These are phyloP conservation scores for Marasmius sp. DNA, from an alignment of 1,284 basidiomycete genomes.

Conservation along the genomic window DNA sequence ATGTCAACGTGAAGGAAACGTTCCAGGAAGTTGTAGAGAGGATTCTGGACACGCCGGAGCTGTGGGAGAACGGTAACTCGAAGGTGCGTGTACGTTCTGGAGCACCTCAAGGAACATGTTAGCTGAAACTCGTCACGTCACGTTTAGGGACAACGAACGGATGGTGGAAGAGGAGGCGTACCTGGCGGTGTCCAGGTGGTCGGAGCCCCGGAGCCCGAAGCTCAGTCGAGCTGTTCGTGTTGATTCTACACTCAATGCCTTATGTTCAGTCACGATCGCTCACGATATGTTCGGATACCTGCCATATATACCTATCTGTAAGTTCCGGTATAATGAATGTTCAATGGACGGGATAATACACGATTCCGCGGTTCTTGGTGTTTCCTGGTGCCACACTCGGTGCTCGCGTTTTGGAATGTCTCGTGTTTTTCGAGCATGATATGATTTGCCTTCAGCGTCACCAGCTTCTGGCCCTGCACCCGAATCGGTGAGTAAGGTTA, in stretches of 20 bases:
- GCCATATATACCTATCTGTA: not conserved
- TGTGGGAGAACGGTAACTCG: slow-evolving; percentile 47
- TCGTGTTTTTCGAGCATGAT: too few species aligned
- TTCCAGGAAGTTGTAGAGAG: slow-evolving; percentile 81
- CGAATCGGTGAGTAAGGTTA: too few species aligned
- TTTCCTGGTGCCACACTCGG: not conserved
- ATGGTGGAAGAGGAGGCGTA: slow-evolving; percentile 40
- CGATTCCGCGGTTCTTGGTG: not conserved
- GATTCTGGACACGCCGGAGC: slow-evolving; percentile 67
- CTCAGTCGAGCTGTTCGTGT: slow-evolving; percentile 7
- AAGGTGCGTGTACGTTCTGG: slow-evolving; percentile 4
- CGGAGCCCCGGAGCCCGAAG: slow-evolving; percentile 24
- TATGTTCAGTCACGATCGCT: not conserved
- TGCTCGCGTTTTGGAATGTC: too few species aligned
- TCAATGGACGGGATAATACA: not conserved
- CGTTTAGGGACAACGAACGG: slow-evolving; percentile 30
- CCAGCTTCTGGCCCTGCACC: too few species aligned
- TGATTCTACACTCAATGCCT: not conserved
- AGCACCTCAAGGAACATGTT: not conserved
- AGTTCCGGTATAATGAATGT: not conserved
- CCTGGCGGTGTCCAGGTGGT: slow-evolving; percentile 46
- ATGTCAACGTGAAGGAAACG: slow-evolving; percentile 75
- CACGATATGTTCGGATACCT: not conserved
- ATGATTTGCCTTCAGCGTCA: too few species aligned
- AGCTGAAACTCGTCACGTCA: slow-evolving; percentile 6